Conservation (phyloP, 2,329 filamentous ascomycete genomes). For the Pestalotiopsis sp. region DNA sequence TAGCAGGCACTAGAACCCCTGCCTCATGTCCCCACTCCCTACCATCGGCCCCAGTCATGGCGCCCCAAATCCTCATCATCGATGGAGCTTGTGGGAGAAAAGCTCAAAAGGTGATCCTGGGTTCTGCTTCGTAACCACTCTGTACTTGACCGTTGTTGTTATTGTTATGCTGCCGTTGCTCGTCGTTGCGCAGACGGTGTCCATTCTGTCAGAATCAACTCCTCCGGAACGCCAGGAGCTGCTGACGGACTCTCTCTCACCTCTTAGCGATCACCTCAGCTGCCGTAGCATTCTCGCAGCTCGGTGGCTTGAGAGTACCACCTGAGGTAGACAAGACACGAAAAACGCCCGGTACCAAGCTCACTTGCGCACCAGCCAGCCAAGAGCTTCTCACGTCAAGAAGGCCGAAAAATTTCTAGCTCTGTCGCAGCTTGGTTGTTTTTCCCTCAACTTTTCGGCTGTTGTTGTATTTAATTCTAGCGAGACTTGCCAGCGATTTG, state of each 20-base stretch:
- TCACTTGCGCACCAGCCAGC: not conserved
- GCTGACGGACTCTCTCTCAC: not conserved
- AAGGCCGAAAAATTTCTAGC: not conserved
- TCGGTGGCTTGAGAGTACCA: not conserved
- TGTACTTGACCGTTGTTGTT: not conserved
- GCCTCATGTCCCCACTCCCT: not conserved
- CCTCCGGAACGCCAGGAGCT: not conserved
- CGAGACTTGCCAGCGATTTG: conserved; percentile 6
- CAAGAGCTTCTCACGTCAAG: not conserved
- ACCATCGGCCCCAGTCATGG: conserved; percentile 9
- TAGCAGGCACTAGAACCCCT: not conserved
- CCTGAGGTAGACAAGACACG: not conserved
- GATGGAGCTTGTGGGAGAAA: conserved; percentile 5
- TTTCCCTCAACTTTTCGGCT: not conserved
- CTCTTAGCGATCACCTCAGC: not conserved
- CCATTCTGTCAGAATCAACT: not conserved
- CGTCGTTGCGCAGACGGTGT: not conserved
- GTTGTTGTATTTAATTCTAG: not conserved
- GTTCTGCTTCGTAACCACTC: not conserved
- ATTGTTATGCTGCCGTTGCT: not conserved
- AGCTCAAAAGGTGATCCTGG: conserved; percentile 2
- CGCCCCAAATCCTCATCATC: conserved; percentile 11
- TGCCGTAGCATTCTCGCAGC: not conserved
- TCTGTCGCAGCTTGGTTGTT: not conserved
- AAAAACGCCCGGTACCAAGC: not conserved